These are phyloP conservation scores for Jimgerdemannia flammicorona DNA, from an alignment of 192 early-diverging fungal genomes.

Conservation along the genomic window DNA sequence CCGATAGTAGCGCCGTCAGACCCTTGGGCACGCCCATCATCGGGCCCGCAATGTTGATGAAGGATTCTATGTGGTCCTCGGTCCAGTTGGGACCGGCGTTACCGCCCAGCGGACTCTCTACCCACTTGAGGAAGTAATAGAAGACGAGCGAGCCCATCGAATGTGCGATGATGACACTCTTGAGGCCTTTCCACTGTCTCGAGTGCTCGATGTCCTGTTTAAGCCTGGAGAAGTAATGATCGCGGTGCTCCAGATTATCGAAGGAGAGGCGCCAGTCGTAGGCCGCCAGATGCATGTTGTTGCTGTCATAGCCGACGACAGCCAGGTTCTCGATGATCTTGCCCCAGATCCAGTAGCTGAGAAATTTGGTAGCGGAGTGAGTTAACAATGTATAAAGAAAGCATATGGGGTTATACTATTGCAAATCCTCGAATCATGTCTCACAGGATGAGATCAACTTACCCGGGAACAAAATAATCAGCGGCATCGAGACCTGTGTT, in stretches of 20 bases:
- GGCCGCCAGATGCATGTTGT: conserved; percentile 80
- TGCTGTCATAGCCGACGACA: conserved; percentile 79
- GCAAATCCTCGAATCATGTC: too few species aligned
- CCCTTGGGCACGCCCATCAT: conserved; percentile 86
- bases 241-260: conserved; percentile 72
- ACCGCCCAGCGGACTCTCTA: conserved; percentile 60
- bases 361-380: background rate
- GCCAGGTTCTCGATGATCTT: conserved; percentile 81
- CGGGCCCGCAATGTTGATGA: conserved; percentile 85
- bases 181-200: conserved; percentile 41
- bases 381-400: background rate
- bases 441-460: conserved; percentile 8
- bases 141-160: conserved; percentile 69
- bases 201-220: conserved; percentile 66
- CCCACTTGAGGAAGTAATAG: conserved; percentile 89
- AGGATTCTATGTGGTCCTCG: conserved; percentile 69
- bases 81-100: conserved; percentile 71
- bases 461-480: conserved; percentile 87
- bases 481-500: conserved; percentile 74
- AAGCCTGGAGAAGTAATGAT: conserved; percentile 78
- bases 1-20: conserved; percentile 65
- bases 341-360: conserved; percentile 86
- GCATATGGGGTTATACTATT: background rate
- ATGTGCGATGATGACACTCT: conserved; percentile 55
- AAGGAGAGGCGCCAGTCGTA: conserved; percentile 91